phyloP scores from a whole-genome alignment of 805 yeast species.

The Metschnikowia orientalis region DNA sequence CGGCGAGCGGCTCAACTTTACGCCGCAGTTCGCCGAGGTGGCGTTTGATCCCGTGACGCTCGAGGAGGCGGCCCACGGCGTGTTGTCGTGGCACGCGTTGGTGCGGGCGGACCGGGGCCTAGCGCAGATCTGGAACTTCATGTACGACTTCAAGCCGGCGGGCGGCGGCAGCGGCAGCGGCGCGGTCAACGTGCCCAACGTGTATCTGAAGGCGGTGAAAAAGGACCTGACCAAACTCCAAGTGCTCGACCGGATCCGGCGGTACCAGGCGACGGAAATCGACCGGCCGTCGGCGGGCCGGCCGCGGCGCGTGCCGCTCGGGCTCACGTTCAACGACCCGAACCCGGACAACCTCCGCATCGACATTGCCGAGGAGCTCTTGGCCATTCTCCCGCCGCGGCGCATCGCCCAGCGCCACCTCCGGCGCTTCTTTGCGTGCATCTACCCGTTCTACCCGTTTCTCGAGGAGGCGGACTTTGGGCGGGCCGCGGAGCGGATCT shows the following conservation, averaged over 20 bases:
- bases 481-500: conserved; percentile 3
- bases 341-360: conserved; percentile 7
- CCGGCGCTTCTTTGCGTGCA: conserved; percentile 13
- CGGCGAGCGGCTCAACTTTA: conserved; percentile 10
- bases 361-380: conserved; percentile 8
- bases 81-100: conserved; percentile 15
- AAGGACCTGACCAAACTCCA: conserved; percentile 5
- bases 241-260: conserved; percentile 13
- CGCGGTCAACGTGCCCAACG: conserved; percentile 1
- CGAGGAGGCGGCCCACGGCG: conserved; percentile 17
- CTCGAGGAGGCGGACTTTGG: conserved; percentile 15
- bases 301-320: conserved; percentile 8
- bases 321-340: conserved; percentile 15
- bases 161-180: neutral
- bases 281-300: conserved; percentile 2
- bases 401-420: conserved; percentile 12
- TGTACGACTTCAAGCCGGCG: conserved; percentile 8
- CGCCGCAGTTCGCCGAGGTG: conserved; percentile 10
- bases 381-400: conserved; percentile 13
- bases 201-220: conserved; percentile 4
- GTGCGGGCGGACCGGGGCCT: conserved; percentile 18
- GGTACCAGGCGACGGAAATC: conserved; percentile 8
- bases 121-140: conserved; percentile 14
- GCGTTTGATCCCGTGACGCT: conserved; percentile 10
- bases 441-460: conserved; percentile 20